These are phyloP conservation scores for Wickerhamomyces alni DNA, from an alignment of 805 yeast species.

Conservation along the genomic window DNA sequence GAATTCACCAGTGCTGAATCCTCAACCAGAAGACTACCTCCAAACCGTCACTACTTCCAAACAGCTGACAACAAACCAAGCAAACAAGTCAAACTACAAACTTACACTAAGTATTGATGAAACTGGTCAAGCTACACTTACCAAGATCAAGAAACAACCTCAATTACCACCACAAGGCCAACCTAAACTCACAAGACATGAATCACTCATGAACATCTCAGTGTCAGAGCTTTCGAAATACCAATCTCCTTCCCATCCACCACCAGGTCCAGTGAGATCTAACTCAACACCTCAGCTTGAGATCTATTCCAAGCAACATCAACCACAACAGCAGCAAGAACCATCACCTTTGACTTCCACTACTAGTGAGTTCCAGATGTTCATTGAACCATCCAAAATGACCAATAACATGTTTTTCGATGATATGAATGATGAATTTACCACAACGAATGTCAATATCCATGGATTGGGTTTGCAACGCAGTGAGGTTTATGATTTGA, in stretches of 20 bases:
- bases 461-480: no score
- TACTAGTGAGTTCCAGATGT: constrained; percentile 10
- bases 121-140: constrained; percentile 20
- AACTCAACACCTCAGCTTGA: neutral
- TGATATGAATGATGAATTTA: constrained; percentile 6
- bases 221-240: neutral
- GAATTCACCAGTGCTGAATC: constrained; percentile 15
- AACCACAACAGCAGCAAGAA: constrained; percentile 5
- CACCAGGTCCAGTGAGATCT: constrained; percentile 1
- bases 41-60: neutral
- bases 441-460: neutral
- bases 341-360: no score
- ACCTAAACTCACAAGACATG: constrained; percentile 16
- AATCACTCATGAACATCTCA: constrained; percentile 10
- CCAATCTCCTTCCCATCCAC: neutral
- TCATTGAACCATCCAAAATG: constrained; percentile 19
- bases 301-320: neutral
- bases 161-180: neutral
- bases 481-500: neutral
- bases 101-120: constrained; percentile 20
- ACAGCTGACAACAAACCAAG: neutral
- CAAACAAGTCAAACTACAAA: constrained; percentile 6
- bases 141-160: constrained; percentile 6
- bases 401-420: constrained; percentile 15
- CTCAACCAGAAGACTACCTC: constrained; percentile 1